Base-by-base conservation (phyloP, 106 monocot genomes). In the Xerophyta viscosa region DNA sequence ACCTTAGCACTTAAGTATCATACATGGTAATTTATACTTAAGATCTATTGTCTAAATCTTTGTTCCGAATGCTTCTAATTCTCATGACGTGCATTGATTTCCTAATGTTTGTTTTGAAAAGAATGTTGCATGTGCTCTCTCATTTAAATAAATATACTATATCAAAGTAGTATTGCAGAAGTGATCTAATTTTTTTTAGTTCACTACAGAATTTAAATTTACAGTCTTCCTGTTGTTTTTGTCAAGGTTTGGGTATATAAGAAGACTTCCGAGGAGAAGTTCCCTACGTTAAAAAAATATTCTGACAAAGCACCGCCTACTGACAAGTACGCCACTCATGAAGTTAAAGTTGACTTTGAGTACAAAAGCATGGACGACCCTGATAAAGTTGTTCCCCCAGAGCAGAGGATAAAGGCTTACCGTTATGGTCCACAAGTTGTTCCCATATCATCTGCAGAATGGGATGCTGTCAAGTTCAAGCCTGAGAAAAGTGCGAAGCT, bases 161-260 rank as follows among this genome's bases (percentile, higher is more conserved):
- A n/a, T n/a, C n/a, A n/a, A n/a, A n/a, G n/a, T n/a, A n/a, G n/a
- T n/a, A n/a, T n/a, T n/a, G n/a, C n/a, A n/a, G n/a, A n/a, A n/a
- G n/a, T n/a, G n/a, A n/a, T n/a, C n/a, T n/a, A n/a, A n/a, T n/a
- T n/a, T n/a, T n/a, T n/a, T n/a, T n/a, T n/a, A n/a, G n/a, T 33
- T 6, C 33, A 33, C 11, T 11, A 33, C 33, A 33, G 33, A 5
- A 33, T 33, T 33, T 11, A 33, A 33, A 33, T 33, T 33, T 5
- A 33, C 5, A 33, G 5, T 33, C 23, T 3, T 63, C 23, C 10
- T 18, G 24, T 43, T 14, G 42, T 41, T 28, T 44, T 61, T 30
- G 52, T 66, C 6, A 48, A 98, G 98, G 90, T 90, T 14, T 98
- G 98, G 90, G 98, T 90, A 30, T 98, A 98, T 63, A 90, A 98